Evolutionary conservation across 2,329 filamentous ascomycete species (phyloP).

Genomic region (Magnaporthiopsis rhizophila): DNA sequence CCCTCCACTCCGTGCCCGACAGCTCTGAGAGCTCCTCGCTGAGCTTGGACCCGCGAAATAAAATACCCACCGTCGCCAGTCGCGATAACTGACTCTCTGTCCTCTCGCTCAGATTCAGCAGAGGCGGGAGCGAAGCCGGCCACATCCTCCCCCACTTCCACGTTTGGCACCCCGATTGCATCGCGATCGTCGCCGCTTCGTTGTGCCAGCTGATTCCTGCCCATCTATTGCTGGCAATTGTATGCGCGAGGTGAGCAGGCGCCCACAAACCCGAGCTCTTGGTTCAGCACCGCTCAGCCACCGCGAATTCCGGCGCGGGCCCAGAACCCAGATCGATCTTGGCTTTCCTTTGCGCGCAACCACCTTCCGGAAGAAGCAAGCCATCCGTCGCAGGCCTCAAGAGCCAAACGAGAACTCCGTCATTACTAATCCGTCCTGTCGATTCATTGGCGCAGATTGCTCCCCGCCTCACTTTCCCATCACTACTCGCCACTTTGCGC

Average conservation of each 20-base stretch:
- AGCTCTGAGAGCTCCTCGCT: not conserved
- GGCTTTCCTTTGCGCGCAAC: not conserved
- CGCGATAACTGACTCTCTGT: conserved; percentile 3
- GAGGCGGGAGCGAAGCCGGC: not conserved
- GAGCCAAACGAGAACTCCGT: not conserved
- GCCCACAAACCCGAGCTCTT: not conserved
- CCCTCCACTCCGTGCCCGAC: not conserved
- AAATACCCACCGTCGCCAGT: conserved; percentile 2
- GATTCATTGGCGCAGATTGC: not conserved
- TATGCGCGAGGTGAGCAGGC: not conserved
- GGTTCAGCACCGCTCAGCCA: not conserved
- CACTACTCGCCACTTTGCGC: not conserved
- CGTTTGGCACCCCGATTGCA: not conserved
- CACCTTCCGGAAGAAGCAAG: not conserved
- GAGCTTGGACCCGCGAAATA: not conserved
- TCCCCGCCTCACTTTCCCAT: not conserved
- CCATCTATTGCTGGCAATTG: not conserved
- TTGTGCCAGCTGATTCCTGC: not conserved
- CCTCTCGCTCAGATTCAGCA: not conserved
- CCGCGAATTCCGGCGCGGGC: not conserved
- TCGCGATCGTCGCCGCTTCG: not conserved
- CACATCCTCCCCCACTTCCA: not conserved
- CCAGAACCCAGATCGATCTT: not conserved
- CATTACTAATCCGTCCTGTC: not conserved
- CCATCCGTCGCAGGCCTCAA: not conserved